Evolutionary conservation across 2,329 filamentous ascomycete genomes (phyloP), one percentile per base, ranked within the genome.

Genomic region (Boeremia lycopersici): DNA sequence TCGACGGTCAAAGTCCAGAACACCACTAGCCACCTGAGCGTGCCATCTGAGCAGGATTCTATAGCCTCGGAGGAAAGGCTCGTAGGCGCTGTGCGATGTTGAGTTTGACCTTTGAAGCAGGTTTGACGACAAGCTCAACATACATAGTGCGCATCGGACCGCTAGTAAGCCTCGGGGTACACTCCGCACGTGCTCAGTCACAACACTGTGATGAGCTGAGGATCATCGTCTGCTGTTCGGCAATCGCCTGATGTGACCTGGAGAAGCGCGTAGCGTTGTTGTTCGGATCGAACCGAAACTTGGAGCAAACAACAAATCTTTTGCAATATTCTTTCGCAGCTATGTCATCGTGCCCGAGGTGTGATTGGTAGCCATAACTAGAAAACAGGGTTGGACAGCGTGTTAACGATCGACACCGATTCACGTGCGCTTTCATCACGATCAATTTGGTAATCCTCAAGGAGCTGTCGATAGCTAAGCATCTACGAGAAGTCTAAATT

Each of bases 121-220:
- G 45, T 44, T 46, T 54, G 25, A 31, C 15, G 8, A 28, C 15
- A 17, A 43, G 41, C 19, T 46, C 15, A 46, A 8, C 33, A 13
- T 25, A 8, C 33, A 13, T 25, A 23, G 23, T 33, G 36, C 28
- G 35, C 41, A 13, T 29, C 28, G 15, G 7, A 19, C 45, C 19
- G 31, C 29, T 38, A 34, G 39, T 11, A 17, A 12, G 17, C 3
- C 34, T n/a, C 35, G 52, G 52, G 44, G 43, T 46, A 25, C 8
- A 15, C 40, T 54, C 52, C 52, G 52, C 39, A 53, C 44, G 33
- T 48, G 44, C 33, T 33, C 28, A 17, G 36, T 26, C 17, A 15
- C 23, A 9, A 15, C 9, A 25, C 42, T 45, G n/a, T 40, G 33
- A 35, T 35, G 19, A 44, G 8, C 19, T 23, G 19, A 5, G 23